Evolutionary conservation across 352 stramenopile species (phyloP), one percentile per base, ranked within the genome.

Genomic region (Pythium sp.): DNA sequence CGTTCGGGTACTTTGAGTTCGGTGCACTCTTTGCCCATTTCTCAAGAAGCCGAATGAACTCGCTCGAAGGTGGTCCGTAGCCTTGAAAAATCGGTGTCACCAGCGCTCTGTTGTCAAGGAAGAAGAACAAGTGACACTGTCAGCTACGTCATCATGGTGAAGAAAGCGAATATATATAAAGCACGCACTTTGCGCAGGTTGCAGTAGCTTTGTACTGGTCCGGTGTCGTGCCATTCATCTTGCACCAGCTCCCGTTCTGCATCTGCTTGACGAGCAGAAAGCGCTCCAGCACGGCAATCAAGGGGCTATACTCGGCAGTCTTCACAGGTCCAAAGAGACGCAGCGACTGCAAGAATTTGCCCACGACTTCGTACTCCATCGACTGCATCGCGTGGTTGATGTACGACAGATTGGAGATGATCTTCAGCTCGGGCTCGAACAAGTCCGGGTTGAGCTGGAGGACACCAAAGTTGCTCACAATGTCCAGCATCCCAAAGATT

Each of bases 121-220:
- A 26, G 51, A 36, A 20, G 7, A 15, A n/a, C 24, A 56, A 14
- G 2, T 15, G 7, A 58, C 24, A 34, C 32, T n/a, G 24, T 58
- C 24, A 58, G 24, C 24, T 30, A 20, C n/a, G 14, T 56, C 36
- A 41, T 12, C 36, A 12, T 14, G 36, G 36, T 8, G 8, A 41
- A 12, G 8, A 41, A 57, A n/a, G 26, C 30, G 14, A 22, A n/a
- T n/a, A n/a, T n/a, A n/a, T n/a, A 62, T 30, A 12, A 20, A 22
- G 3, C 26, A 82, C 83, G 70, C 77, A 95, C 87, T 93, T 95
- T 4, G 87, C 75, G 60, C 88, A 95, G 4, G 81, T 86, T 30
- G 90, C 82, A 1, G 88, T 95, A 2, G 86, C 73, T 58, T 95
- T 95, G 75, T 90, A 95, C 65, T 89, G 86, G 30, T 94, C 86